Evolutionary conservation across 176 grass and related monocot genomes (phyloP).

Genomic region (Hyparrhenia diplandra): DNA sequence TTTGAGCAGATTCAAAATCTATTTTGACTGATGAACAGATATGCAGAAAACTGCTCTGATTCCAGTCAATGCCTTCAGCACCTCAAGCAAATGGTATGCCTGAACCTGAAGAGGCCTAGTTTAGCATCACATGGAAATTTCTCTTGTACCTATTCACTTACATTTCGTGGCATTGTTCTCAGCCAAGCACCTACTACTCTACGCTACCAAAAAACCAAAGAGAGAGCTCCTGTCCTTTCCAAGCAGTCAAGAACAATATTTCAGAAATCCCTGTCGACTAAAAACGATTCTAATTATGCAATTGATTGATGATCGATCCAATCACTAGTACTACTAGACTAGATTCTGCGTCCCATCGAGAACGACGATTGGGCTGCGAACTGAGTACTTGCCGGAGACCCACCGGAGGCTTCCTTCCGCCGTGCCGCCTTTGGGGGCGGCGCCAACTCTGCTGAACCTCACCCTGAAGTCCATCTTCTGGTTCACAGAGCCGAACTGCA

Average conservation of each 20-base stretch:
- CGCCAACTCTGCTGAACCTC: constrained; percentile 2
- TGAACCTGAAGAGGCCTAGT: neutral
- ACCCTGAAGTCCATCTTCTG: constrained; percentile 42
- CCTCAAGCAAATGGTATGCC: neutral
- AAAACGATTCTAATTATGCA: neutral
- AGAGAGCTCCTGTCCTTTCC: neutral
- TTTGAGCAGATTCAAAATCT: neutral
- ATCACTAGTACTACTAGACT: neutral
- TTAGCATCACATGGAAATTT: neutral
- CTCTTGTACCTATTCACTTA: neutral
- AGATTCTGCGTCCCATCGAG: constrained; percentile 10
- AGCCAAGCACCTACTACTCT: neutral
- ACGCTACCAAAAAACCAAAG: neutral
- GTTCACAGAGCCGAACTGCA: constrained; percentile 8
- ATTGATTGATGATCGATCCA: neutral
- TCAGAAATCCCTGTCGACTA: neutral
- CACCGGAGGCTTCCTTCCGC: constrained; percentile 42
- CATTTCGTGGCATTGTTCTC: neutral
- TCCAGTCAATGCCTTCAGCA: neutral
- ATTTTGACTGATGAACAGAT: neutral
- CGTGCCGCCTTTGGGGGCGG: neutral
- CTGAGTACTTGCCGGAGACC: constrained; percentile 50
- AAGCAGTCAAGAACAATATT: neutral
- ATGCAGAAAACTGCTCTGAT: neutral
- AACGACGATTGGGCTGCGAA: constrained; percentile 50